phyloP scores from a whole-genome alignment of 2,329 filamentous ascomycete species.

The Saccharata proteae region DNA sequence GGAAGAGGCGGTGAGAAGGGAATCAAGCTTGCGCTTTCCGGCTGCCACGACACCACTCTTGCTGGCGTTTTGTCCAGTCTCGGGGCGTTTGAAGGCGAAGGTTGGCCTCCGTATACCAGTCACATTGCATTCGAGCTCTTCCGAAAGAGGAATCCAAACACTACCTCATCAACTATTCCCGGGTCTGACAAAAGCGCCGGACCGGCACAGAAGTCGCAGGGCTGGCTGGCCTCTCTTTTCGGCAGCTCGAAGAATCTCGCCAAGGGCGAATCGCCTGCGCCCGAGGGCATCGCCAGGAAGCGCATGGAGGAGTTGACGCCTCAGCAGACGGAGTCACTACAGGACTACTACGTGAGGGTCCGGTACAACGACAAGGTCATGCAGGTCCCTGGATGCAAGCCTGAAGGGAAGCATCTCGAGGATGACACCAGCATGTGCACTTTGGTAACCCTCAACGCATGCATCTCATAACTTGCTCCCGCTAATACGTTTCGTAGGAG shows the following conservation, averaged over 20 bases:
- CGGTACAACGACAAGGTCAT: constrained; percentile 83
- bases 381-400: constrained; percentile 67
- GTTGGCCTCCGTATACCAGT: constrained; percentile 89
- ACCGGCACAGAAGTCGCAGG: constrained; percentile 5
- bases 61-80: constrained; percentile 66
- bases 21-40: constrained; percentile 66
- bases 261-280: constrained; percentile 1
- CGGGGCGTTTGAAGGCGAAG: constrained; percentile 59
- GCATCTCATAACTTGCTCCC: neutral
- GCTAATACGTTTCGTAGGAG: constrained; percentile 35
- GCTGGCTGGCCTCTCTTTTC: constrained; percentile 8
- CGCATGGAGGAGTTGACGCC: constrained; percentile 43
- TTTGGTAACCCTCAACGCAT: constrained; percentile 39
- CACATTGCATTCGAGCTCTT: constrained; percentile 89
- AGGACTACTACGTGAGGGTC: constrained; percentile 76
- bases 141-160: constrained; percentile 35
- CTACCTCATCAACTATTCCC: too few relatives aligned
- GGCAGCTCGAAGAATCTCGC: constrained; percentile 4
- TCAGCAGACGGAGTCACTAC: constrained; percentile 46
- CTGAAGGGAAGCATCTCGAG: constrained; percentile 66
- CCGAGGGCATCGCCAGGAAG: constrained; percentile 47
- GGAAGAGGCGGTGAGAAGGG: constrained; percentile 36
- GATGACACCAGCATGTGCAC: constrained; percentile 88
- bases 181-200: too few relatives aligned
- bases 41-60: constrained; percentile 89